These are phyloP conservation scores for Ceriops decandra DNA, from an alignment of 345 rosid genomes.

Conservation along the genomic window DNA sequence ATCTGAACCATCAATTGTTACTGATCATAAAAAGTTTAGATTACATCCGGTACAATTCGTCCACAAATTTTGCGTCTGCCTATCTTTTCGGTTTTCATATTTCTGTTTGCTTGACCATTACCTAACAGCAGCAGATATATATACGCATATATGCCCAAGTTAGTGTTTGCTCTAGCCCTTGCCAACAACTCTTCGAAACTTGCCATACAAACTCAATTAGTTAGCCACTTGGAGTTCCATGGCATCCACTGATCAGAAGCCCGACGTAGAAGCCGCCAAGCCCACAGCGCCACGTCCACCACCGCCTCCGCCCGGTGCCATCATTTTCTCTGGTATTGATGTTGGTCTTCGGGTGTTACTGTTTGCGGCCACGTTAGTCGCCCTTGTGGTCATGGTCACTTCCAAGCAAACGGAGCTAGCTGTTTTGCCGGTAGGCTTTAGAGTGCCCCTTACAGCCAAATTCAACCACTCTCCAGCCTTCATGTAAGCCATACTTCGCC, in stretches of 20 bases:
- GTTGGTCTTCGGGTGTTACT: constrained; percentile 47
- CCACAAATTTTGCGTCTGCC: no score
- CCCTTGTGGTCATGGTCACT: constrained; percentile 56
- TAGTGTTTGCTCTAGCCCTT: no score
- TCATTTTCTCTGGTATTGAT: constrained; percentile 31
- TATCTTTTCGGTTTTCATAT: no score
- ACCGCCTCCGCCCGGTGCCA: neutral
- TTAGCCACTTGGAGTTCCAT: neutral
- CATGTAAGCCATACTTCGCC: constrained; percentile 37
- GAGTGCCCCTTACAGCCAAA: constrained; percentile 37
- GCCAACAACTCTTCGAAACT: neutral
- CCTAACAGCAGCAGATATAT: no score
- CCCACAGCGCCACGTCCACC: constrained; percentile 12
- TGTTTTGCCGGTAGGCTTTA: constrained; percentile 23
- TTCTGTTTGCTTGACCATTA: no score
- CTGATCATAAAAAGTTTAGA: no score
- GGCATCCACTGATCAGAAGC: constrained; percentile 21
- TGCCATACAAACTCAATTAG: neutral
- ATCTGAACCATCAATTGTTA: no score
- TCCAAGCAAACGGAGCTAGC: constrained; percentile 49
- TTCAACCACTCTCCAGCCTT: constrained; percentile 70
- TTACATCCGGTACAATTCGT: no score
- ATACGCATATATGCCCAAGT: no score
- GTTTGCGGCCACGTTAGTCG: constrained; percentile 47
- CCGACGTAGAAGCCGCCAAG: constrained; percentile 14